Base-by-base conservation (phyloP, 1,139 yeast species). In the Wickerhamomyces sp. region DNA sequence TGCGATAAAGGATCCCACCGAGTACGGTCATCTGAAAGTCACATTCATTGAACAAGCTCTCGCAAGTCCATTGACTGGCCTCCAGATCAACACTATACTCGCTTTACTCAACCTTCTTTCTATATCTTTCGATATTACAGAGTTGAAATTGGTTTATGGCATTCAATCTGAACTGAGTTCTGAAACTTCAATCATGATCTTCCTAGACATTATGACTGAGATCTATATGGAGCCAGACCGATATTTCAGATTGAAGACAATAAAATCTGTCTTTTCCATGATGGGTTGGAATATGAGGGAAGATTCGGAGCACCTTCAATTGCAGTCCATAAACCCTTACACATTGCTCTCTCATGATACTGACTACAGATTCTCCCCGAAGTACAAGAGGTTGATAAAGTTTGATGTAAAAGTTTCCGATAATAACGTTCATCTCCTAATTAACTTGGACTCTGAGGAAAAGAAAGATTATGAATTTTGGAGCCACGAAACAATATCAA, bases 201-300 rank as follows among this genome's bases (percentile, higher is more conserved):
- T 46, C 8, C 26, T 31, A 10, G 18, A 26, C 2, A 24, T 42
- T 5, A n/a, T 38, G 4, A 6, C 6, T 3, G 13, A 18, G 12
- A 35, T 39, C 12, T 24, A n/a, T 15, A 25, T 15, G 3, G n/a
- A 27, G 2, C 24, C 22, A 25, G 11, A 18, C 8, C 7, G 16
- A 10, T 23, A 20, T 15, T 16, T 24, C 4, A 22, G 23, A 14
- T 27, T 39, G 14, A 27, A 27, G 17, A 22, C 23, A 2, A 26
- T 42, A 14, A n/a, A 26, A 4, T 25, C 32, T 4, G 32, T 45
- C 12, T 35, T 31, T 4, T 30, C 40, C 4, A 15, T 42, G 30
- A 41, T 44, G 46, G 44, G 44, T 3, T 47, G 47, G 49, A 43
- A 40, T 24, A 38, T 42, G 16, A 31, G 37, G 17, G 52, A 48